Base-by-base conservation (phyloP, 768 basidiomycete genomes). In the Mycena maculata region DNA sequence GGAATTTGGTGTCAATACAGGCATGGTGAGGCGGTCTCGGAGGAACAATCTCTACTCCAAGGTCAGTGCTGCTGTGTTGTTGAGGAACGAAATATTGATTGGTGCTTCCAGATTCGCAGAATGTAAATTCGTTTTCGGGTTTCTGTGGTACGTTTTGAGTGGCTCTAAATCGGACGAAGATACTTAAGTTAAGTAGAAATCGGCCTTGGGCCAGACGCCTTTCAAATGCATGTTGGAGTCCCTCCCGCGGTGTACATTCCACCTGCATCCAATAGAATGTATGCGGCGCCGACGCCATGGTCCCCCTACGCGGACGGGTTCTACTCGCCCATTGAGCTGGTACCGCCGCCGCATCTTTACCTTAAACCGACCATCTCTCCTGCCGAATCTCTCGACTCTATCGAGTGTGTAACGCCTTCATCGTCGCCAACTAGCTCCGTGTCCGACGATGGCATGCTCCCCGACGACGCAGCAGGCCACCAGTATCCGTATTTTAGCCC, bases 1-100 rank as follows among this genome's bases (percentile, higher is more conserved):
- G 69, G 69, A 18, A 66, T 70, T n/a, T 70, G 69, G 69, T 70
- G 69, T 41, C 64, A 63, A 25, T 70, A 70, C 28, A n/a, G 31
- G 22, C 69, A 67, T 47, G 69, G 65, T 0, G 64, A 70, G 10
- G 60, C 41, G 4, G 55, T 45, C 25, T 33, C 66, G 50, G 60
- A 63, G 23, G 69, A 67, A 10, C 28, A 20, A 16, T 53, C 69
- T 27, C n/a, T 70, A 16, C 50, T 70, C 11, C 45, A 67, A 54
- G 61, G 69, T 70, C 16, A 39, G 69, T 45, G 15, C 8, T 22
- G 2, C 38, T 6, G 10, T 13, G 13, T 1, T 22, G 5, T 45
- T 4, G 11, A 4, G 9, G 20, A 1, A 8, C 18, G 28, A 38
- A 25, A 45, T 27, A 1, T 55, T 49, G 18, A 56, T 25, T 55